phyloP scores from a whole-genome alignment of 305 asterid species.

The Withania somnifera region DNA sequence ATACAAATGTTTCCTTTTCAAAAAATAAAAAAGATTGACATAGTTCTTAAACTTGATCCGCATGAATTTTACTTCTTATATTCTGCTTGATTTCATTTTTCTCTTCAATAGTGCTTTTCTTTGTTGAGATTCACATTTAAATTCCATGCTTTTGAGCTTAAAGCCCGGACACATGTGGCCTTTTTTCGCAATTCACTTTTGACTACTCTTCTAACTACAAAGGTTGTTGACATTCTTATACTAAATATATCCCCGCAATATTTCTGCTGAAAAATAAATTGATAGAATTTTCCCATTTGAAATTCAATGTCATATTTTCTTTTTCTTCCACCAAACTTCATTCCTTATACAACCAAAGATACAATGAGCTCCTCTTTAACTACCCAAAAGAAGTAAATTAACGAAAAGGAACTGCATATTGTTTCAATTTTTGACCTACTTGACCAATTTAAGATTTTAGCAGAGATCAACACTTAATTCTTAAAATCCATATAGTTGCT shows the following conservation, averaged over 20 bases:
- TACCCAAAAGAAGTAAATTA: not conserved
- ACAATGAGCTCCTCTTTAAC: not conserved
- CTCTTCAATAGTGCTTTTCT: not conserved
- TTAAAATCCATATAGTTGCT: not conserved
- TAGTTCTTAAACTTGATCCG: not conserved
- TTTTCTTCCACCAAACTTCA: not conserved
- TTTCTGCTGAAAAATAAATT: not conserved
- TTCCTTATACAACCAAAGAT: not conserved
- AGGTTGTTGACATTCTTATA: not conserved
- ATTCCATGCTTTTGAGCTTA: not conserved
- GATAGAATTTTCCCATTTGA: not conserved
- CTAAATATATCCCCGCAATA: not conserved
- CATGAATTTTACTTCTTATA: not conserved
- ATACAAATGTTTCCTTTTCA: no score
- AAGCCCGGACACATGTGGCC: not conserved
- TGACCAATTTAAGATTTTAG: not conserved
- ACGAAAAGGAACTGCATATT: not conserved
- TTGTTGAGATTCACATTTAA: not conserved
- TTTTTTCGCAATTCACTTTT: not conserved
- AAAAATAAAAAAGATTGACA: no score
- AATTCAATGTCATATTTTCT: not conserved
- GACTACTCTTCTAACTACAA: not conserved
- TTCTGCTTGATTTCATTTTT: not conserved
- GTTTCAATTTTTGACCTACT: not conserved
- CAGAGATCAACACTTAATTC: not conserved